phyloP scores from a whole-genome alignment of 257 asterid genomes.

The Jacaranda copaia region DNA sequence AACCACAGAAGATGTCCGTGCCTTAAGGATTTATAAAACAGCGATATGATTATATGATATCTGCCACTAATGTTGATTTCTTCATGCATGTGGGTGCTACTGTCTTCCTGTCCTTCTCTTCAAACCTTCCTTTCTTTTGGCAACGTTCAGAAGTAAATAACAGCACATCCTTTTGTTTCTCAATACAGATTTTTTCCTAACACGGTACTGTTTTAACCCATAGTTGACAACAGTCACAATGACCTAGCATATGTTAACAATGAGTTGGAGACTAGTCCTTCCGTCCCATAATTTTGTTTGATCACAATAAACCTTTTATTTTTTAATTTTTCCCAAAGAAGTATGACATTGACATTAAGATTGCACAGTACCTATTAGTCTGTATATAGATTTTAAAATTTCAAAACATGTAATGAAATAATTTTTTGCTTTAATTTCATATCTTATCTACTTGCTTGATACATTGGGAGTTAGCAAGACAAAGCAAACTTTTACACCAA shows the following conservation, averaged over 20 bases:
- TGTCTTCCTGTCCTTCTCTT: neutral
- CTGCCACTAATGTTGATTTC: neutral
- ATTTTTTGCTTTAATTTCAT: neutral
- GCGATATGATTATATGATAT: neutral
- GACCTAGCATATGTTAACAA: neutral
- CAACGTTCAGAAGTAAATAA: neutral
- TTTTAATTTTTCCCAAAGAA: too few relatives aligned
- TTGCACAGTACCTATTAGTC: slow-evolving; percentile 3
- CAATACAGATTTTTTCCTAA: neutral
- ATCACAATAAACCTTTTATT: too few relatives aligned
- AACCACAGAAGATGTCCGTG: neutral
- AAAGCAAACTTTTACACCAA: neutral
- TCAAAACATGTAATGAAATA: neutral
- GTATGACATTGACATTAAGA: too few relatives aligned
- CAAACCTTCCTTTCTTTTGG: neutral
- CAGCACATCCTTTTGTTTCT: neutral
- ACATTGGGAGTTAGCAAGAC: neutral
- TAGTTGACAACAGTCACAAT: neutral
- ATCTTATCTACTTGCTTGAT: slow-evolving; percentile 18
- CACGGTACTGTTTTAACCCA: neutral
- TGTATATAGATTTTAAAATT: slow-evolving; percentile 3
- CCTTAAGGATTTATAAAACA: neutral
- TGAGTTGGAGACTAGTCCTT: too few relatives aligned
- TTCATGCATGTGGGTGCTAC: neutral
- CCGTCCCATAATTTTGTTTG: too few relatives aligned